These are phyloP conservation scores for Penicillium desertorum DNA, from an alignment of 495 filamentous ascomycete genomes.

Conservation along the genomic window DNA sequence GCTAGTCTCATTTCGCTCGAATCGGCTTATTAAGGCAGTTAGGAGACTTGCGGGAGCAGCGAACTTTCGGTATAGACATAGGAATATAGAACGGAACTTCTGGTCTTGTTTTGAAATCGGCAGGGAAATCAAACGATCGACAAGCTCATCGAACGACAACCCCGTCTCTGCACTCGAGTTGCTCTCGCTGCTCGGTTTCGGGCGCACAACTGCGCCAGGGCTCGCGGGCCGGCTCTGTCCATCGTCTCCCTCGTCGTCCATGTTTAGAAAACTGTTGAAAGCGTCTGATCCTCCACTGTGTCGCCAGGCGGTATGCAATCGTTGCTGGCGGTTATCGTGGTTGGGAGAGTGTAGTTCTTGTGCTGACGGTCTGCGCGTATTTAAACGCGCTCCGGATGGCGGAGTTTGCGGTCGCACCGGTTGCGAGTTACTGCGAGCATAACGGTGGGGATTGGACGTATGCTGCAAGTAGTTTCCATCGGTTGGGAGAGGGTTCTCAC, in stretches of 20 bases:
- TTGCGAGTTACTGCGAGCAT: conserved; percentile 48
- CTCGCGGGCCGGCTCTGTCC: conserved; percentile 33
- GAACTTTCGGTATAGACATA: conserved; percentile 95
- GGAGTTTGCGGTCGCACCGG: conserved; percentile 48
- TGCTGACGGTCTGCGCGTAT: conserved; percentile 34
- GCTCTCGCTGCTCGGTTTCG: conserved; percentile 37
- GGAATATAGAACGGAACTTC: conserved; percentile 82
- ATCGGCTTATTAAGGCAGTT: conserved; percentile 67
- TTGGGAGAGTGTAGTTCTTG: conserved; percentile 31
- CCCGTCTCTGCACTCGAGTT: conserved; percentile 50
- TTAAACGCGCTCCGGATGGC: conserved; percentile 38
- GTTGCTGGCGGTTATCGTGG: conserved; percentile 37
- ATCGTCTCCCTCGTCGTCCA: conserved; percentile 47
- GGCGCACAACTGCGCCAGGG: conserved; percentile 33
- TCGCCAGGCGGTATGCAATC: conserved; percentile 42
- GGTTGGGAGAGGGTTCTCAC: conserved; percentile 37
- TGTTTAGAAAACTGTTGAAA: conserved; percentile 47
- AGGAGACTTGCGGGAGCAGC: conserved; percentile 76
- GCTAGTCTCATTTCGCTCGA: conserved; percentile 65
- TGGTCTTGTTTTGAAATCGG: conserved; percentile 81
- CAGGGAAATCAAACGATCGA: conserved; percentile 77
- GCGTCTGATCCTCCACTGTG: conserved; percentile 45
- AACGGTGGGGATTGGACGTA: conserved; percentile 39
- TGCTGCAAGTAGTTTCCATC: conserved; percentile 36
- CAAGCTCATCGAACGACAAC: conserved; percentile 79